Evolutionary conservation across 805 yeast genomes (phyloP).

Genomic region (Candida germanica): DNA sequence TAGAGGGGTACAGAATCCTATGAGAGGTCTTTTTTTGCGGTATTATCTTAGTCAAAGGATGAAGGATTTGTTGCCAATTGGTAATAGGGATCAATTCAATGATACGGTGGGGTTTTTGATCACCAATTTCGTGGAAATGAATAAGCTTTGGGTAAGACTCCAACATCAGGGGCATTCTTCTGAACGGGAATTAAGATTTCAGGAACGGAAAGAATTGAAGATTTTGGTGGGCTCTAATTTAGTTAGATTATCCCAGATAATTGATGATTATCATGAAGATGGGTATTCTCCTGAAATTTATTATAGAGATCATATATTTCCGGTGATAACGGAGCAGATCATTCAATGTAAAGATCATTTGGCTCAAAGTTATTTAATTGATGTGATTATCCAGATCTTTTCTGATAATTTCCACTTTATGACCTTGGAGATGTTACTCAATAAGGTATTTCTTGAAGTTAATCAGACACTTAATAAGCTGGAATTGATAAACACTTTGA

Average conservation of each 20-base stretch:
- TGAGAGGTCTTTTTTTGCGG: constrained; percentile 84
- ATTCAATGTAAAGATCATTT: constrained; percentile 87
- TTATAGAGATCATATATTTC: constrained; percentile 58
- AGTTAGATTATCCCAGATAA: constrained; percentile 83
- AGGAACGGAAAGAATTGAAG: constrained; percentile 84
- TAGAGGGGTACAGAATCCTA: constrained; percentile 93
- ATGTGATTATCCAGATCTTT: constrained; percentile 89
- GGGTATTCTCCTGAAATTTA: constrained; percentile 27
- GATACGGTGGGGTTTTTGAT: constrained; percentile 78
- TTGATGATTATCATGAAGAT: constrained; percentile 54
- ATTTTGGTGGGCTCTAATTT: constrained; percentile 90
- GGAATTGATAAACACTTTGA: constrained; percentile 63
- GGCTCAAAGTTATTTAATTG: constrained; percentile 89
- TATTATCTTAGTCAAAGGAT: constrained; percentile 86
- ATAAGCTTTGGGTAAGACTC: constrained; percentile 93
- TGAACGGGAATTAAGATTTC: constrained; percentile 68
- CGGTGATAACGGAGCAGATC: constrained; percentile 81
- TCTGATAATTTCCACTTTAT: constrained; percentile 87
- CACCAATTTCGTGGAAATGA: constrained; percentile 93
- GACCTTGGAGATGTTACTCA: constrained; percentile 64
- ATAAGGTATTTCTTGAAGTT: constrained; percentile 58
- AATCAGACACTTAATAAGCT: constrained; percentile 69
- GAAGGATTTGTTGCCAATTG: constrained; percentile 57
- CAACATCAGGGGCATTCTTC: constrained; percentile 94
- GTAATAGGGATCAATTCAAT: constrained; percentile 39